These are phyloP conservation scores for Plasmodiophora brassicae DNA, from an alignment of 208 protist species.

Conservation along the genomic window DNA sequence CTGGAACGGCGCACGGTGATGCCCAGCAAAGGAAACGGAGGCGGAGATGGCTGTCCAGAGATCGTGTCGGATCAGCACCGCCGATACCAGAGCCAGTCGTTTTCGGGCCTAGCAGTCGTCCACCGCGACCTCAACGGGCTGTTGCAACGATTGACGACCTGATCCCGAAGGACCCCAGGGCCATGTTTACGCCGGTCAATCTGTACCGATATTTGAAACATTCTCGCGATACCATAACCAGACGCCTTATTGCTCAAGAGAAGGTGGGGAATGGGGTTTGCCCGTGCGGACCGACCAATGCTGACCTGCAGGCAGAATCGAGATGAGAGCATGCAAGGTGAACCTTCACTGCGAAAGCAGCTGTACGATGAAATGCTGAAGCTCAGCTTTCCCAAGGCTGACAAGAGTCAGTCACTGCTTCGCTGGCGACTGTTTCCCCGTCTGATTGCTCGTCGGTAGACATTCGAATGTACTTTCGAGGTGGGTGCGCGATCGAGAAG, in stretches of 20 bases:
- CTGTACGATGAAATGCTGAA: slow-evolving; percentile 17
- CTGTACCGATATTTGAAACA: background rate
- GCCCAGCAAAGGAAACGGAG: no score
- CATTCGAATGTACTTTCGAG: slow-evolving; percentile 6
- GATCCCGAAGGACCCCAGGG: background rate
- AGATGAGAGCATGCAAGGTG: background rate
- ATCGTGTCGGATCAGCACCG: no score
- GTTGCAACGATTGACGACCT: slow-evolving; percentile 5
- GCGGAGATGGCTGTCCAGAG: no score
- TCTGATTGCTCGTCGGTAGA: background rate
- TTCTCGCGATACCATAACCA: background rate
- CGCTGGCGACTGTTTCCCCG: background rate
- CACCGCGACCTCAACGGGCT: no score
- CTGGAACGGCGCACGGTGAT: no score
- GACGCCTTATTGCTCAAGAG: slow-evolving; percentile 4
- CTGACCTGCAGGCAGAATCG: background rate
- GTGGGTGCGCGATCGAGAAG: background rate
- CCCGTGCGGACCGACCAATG: background rate
- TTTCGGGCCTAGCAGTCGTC: no score
- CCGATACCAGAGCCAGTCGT: no score
- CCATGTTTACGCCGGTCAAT: background rate
- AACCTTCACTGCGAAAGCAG: background rate
- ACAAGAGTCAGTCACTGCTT: background rate
- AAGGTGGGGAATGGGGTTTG: background rate
- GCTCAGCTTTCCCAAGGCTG: slow-evolving; percentile 9